phyloP scores from a whole-genome alignment of 1,139 yeast genomes.

The Arxiozyma heterogenica region DNA sequence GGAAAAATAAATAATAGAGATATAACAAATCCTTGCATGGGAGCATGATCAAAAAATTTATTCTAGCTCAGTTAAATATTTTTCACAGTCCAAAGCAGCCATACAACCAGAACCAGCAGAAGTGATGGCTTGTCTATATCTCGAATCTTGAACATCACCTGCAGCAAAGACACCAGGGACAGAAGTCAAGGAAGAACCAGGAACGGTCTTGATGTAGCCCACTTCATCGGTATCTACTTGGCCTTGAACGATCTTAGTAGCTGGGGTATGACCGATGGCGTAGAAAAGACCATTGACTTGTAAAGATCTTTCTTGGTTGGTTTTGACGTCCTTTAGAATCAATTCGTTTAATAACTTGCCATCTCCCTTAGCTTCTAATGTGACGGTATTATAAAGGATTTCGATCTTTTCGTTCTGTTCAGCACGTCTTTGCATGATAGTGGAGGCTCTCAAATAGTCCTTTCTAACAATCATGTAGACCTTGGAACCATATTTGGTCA shows the following conservation, averaged over 20 bases:
- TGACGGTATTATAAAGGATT: slow-evolving; percentile 77
- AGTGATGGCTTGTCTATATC: slow-evolving; percentile 97
- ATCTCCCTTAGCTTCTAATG: slow-evolving; percentile 85
- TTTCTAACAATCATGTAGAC: slow-evolving; percentile 89
- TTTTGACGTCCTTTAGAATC: slow-evolving; percentile 58
- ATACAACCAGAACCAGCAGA: slow-evolving; percentile 99
- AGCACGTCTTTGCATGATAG: slow-evolving; percentile 93
- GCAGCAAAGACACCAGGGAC: slow-evolving; percentile 93
- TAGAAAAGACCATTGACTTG: slow-evolving; percentile 88
- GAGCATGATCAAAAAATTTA: slow-evolving; percentile 10
- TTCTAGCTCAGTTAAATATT: slow-evolving; percentile 65
- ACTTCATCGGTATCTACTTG: slow-evolving; percentile 79
- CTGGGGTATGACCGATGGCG: slow-evolving; percentile 97
- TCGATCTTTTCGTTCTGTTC: slow-evolving; percentile 78
- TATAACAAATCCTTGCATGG: too few relatives aligned
- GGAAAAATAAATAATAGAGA: neutral
- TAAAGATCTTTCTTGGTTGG: slow-evolving; percentile 59
- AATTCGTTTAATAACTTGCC: slow-evolving; percentile 63
- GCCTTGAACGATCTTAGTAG: slow-evolving; percentile 67
- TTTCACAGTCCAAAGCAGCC: slow-evolving; percentile 97
- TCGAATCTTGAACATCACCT: slow-evolving; percentile 97
- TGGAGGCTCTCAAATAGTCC: slow-evolving; percentile 87
- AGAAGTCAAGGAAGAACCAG: slow-evolving; percentile 85
- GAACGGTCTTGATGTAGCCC: slow-evolving; percentile 80
- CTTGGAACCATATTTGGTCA: slow-evolving; percentile 94